phyloP scores from a whole-genome alignment of 352 stramenopile species.

The Hyaloperonospora arabidopsidis region DNA sequence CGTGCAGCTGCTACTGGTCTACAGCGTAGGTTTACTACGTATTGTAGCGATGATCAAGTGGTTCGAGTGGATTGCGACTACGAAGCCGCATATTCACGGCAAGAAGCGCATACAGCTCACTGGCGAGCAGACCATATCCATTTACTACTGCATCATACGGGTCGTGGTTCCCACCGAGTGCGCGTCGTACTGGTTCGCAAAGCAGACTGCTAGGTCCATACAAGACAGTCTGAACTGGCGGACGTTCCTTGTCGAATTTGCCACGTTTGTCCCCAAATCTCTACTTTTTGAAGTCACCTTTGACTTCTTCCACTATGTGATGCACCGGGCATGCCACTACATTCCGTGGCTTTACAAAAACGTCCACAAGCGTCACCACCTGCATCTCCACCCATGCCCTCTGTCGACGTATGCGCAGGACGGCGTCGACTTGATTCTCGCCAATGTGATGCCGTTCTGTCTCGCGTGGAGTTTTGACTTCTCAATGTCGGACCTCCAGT shows the following conservation, averaged over 20 bases:
- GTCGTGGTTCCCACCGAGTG: conserved; percentile 67
- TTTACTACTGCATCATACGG: conserved; percentile 57
- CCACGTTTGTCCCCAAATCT: conserved; percentile 71
- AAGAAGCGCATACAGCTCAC: conserved; percentile 50
- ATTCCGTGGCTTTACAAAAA: conserved; percentile 65
- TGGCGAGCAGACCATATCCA: conserved; percentile 25
- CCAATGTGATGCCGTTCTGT: conserved; percentile 73
- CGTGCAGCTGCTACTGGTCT: conserved; percentile 26
- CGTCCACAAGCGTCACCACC: conserved; percentile 80
- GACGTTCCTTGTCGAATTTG: conserved; percentile 38
- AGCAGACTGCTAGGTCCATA: conserved; percentile 10
- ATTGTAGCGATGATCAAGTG: conserved; percentile 57
- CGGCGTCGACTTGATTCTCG: conserved; percentile 57
- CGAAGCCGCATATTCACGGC: conserved; percentile 57
- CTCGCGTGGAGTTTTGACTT: conserved; percentile 35
- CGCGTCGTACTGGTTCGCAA: conserved; percentile 43
- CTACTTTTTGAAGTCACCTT: conserved; percentile 78
- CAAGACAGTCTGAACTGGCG: conserved; percentile 8
- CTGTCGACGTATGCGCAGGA: conserved; percentile 82
- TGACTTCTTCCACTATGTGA: conserved; percentile 77
- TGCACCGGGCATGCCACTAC: conserved; percentile 66
- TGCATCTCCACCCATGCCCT: conserved; percentile 62
- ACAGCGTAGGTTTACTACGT: conserved; percentile 38
- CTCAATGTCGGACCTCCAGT: conserved; percentile 43
- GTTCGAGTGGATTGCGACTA: conserved; percentile 78